These are phyloP conservation scores for Penicillium brevicompactum DNA, from an alignment of 2,329 filamentous ascomycete genomes.

Conservation along the genomic window DNA sequence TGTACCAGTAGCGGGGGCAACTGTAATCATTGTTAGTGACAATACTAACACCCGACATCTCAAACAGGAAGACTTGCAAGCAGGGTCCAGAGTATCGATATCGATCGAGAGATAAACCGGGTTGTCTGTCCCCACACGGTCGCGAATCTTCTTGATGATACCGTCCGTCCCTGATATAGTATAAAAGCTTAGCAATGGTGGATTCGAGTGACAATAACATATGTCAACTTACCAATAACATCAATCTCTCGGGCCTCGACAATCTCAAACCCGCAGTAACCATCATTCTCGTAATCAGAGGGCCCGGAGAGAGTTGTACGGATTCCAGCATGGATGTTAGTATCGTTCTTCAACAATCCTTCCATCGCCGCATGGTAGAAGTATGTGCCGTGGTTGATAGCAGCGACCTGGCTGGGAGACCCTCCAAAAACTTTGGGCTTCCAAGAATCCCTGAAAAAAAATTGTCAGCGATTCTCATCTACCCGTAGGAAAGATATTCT, in stretches of 20 bases:
- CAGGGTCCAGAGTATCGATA: constrained; percentile 85
- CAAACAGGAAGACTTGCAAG: constrained; percentile 55
- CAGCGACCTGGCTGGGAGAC: constrained; percentile 72
- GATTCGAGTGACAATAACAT: too few relatives aligned
- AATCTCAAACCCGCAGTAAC: constrained; percentile 81
- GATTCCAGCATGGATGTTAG: constrained; percentile 85
- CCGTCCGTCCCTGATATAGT: constrained; percentile 1
- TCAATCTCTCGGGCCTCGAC: constrained; percentile 74
- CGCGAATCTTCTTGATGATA: constrained; percentile 69
- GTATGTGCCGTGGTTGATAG: constrained; percentile 86
- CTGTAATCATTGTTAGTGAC: constrained; percentile 15
- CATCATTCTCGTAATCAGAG: constrained; percentile 82
- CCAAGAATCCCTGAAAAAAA: constrained; percentile 57
- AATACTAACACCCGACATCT: too few relatives aligned
- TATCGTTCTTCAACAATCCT: constrained; percentile 77
- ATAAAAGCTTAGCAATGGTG: too few relatives aligned
- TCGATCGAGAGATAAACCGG: constrained; percentile 84
- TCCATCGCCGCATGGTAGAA: constrained; percentile 82
- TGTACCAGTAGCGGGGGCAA: constrained; percentile 57
- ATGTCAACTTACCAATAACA: constrained; percentile 52
- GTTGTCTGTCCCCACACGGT: constrained; percentile 71
- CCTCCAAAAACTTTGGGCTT: constrained; percentile 85
- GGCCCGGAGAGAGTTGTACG: constrained; percentile 78
- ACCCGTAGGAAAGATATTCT: constrained; percentile 7
- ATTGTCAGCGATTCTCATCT: neutral